Base-by-base conservation (phyloP, 2,329 filamentous ascomycete genomes). In the Apiospora koreana region DNA sequence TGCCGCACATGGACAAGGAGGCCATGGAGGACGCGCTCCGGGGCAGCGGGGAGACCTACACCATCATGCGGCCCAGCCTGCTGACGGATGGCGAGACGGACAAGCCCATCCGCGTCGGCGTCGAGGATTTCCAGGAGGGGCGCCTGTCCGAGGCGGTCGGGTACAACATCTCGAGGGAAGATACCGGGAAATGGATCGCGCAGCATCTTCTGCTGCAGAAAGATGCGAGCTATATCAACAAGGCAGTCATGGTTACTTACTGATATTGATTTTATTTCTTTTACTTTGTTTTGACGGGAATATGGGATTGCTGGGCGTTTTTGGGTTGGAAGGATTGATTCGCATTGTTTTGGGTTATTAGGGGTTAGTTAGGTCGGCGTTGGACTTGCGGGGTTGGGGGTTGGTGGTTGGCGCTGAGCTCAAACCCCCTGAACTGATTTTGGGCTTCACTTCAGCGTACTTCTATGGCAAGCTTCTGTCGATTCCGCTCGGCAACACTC, bases 1-100 rank as follows among this genome's bases (percentile, higher is more conserved):
- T 79, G 38, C 83, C 86, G 14, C 86, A 86, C 73, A 75, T 69
- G 12, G 86, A 88, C 72, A 88, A 88, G 79, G 77, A 75, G 66
- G 78, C 75, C 31, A 86, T 86, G 84, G 86, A 88, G 77, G 65
- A 74, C 38, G 50, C 21, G 6, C 62, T 84, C 7, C 66, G 48
- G 0, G 75, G 45, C 2, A 76, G 76, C 64, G 76, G 72, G 6
- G 81, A 83, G 71, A 71, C 73, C n/a, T 83, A 78, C 68, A 79
- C 79, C n/a, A 67, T 84, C 21, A 77, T 84, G 5, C 76, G 83
- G 0, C 80, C 80, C 1, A 83, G 81, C 65, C 64, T 84, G 41
- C 71, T 85, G 58, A 16, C 38, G 14, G 75, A 81, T 38, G 76
- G 80, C 12, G 71, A 74, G 68, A 74, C 75, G 69, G 74, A 74